Conservation (phyloP, 371 early-diverging fungal genomes). For the Mortierella sp. region DNA sequence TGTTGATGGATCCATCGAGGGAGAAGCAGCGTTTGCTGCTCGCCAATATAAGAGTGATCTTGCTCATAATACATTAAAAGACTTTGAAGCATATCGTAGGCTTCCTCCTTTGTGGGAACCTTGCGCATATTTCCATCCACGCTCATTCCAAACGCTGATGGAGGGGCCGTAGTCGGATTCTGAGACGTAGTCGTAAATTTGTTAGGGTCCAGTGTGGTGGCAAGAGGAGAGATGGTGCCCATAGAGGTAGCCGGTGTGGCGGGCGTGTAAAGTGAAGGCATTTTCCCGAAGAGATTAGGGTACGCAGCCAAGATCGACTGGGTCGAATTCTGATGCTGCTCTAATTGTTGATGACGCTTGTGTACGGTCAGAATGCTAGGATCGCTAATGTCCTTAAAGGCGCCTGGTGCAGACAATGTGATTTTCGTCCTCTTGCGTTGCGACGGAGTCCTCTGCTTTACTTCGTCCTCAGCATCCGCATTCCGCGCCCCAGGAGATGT, state of each 20-base stretch:
- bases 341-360: slow-evolving; percentile 8
- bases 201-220: slow-evolving; percentile 33
- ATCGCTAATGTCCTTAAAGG: no score
- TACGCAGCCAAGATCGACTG: slow-evolving; percentile 24
- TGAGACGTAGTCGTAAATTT: slow-evolving; percentile 4
- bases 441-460: no score
- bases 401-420: no score
- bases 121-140: slow-evolving; percentile 53
- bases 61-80: slow-evolving; percentile 51
- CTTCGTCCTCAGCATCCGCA: no score
- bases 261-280: slow-evolving; percentile 25
- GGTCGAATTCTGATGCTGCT: slow-evolving; percentile 13
- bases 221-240: slow-evolving; percentile 39
- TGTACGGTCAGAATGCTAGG: neutral
- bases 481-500: no score
- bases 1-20: slow-evolving; percentile 54
- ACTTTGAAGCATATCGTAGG: slow-evolving; percentile 49
- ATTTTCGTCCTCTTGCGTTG: no score
- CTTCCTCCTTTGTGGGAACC: slow-evolving; percentile 48
- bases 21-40: slow-evolving; percentile 49
- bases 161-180: neutral
- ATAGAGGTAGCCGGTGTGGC: slow-evolving; percentile 4
- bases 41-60: slow-evolving; percentile 44
- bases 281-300: slow-evolving; percentile 25
- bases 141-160: slow-evolving; percentile 41